phyloP scores from a whole-genome alignment of 768 basidiomycete species.

The Favolaschia claudopus region DNA sequence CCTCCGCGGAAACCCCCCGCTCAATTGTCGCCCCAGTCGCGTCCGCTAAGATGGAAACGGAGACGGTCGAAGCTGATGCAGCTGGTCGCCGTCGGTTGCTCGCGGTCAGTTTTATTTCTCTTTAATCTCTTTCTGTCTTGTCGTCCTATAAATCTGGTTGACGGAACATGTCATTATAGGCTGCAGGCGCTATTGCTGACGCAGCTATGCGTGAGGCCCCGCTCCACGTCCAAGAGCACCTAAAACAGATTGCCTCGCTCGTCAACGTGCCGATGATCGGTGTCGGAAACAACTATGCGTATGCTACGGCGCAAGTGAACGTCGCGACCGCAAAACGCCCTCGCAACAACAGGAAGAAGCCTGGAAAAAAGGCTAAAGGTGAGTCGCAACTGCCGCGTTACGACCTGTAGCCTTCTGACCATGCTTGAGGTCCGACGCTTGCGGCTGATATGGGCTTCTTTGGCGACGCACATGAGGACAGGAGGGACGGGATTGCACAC shows the following conservation, averaged over 20 bases:
- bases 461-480: background rate
- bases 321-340: background rate
- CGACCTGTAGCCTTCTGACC: no score
- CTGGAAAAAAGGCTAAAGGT: no score
- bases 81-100: background rate
- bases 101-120: background rate
- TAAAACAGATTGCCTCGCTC: background rate
- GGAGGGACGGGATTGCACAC: background rate
- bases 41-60: background rate
- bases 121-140: background rate
- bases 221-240: background rate
- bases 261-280: background rate
- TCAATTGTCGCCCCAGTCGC: background rate
- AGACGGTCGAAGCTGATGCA: background rate
- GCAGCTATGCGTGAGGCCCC: background rate
- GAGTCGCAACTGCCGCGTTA: no score
- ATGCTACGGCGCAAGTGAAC: background rate
- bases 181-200: background rate
- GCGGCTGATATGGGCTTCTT: slow-evolving; percentile 12
- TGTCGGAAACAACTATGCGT: background rate
- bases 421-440: no score
- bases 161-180: background rate
- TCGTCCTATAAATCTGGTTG: background rate
- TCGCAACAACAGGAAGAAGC: background rate
- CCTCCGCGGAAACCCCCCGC: slow-evolving; percentile 4